Percentiles rank a stretch among this genome's conserved stretches.
Conservation (phyloP, 2,329 filamentous ascomycete species). For the Sodiomyces alkalinus region DNA sequence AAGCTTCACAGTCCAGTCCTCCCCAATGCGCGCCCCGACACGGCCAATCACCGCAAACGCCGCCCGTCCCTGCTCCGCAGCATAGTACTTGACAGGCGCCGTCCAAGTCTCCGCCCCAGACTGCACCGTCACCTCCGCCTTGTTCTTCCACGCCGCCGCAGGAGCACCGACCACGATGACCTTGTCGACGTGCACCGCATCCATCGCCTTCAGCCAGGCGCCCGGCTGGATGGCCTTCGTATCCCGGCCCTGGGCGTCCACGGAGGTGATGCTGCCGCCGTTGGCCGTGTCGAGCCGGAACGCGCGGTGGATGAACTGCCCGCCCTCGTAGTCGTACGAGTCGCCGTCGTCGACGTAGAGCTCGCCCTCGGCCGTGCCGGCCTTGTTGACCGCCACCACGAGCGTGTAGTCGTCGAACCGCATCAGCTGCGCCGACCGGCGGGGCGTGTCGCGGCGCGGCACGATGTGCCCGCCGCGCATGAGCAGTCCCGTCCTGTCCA, state of each 20-base stretch:
- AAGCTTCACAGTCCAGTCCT: slow-evolving; percentile 34
- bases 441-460: slow-evolving; percentile 73
- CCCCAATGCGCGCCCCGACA: slow-evolving; percentile 34
- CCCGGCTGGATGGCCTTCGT: slow-evolving; percentile 43
- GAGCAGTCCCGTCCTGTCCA: slow-evolving; percentile 76
- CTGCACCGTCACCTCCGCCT: slow-evolving; percentile 41
- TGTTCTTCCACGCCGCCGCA: slow-evolving; percentile 48
- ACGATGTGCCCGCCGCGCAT: slow-evolving; percentile 92
- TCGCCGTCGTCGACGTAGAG: slow-evolving; percentile 92
- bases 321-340: slow-evolving; percentile 72
- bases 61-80: slow-evolving; percentile 28
- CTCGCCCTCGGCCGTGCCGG: slow-evolving; percentile 51
- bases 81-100: slow-evolving; percentile 44
- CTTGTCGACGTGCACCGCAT: slow-evolving; percentile 64
- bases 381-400: slow-evolving; percentile 56
- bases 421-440: slow-evolving; percentile 79
- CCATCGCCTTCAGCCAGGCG: slow-evolving; percentile 67
- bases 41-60: slow-evolving; percentile 38
- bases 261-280: slow-evolving; percentile 46
- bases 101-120: slow-evolving; percentile 36
- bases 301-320: slow-evolving; percentile 74
- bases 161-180: slow-evolving; percentile 73
- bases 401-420: slow-evolving; percentile 90
- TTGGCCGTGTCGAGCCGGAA: slow-evolving; percentile 44
- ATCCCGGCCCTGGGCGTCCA: slow-evolving; percentile 44